These are phyloP conservation scores for Metschnikowia chrysomelidarum DNA, from an alignment of 805 yeast species.

Conservation along the genomic window DNA sequence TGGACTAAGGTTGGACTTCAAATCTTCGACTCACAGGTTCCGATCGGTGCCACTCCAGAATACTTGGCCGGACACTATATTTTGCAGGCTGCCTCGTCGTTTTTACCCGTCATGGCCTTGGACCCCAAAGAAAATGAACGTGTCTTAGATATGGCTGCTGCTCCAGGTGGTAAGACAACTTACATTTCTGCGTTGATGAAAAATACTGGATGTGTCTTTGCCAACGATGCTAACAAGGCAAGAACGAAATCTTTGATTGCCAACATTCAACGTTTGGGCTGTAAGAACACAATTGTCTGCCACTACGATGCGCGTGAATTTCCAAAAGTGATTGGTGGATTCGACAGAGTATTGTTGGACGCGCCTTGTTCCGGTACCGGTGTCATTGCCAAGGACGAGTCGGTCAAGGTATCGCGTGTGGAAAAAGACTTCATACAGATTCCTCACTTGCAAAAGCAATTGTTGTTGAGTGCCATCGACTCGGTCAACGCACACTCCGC, in stretches of 20 bases:
- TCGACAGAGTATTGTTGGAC: constrained; percentile 90
- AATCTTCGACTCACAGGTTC: constrained; percentile 97
- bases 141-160: constrained; percentile 97
- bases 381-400: constrained; percentile 95
- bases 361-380: constrained; percentile 99
- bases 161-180: constrained; percentile 99
- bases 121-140: constrained; percentile 98
- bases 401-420: constrained; percentile 89
- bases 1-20: constrained; percentile 99
- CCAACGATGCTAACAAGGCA: constrained; percentile 95
- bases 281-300: constrained; percentile 94
- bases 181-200: constrained; percentile 95
- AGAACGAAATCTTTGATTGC: constrained; percentile 96
- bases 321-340: constrained; percentile 97
- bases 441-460: constrained; percentile 94
- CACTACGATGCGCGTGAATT: constrained; percentile 98
- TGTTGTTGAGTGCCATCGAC: constrained; percentile 91
- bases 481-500: constrained; percentile 91
- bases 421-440: constrained; percentile 96
- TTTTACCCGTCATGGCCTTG: constrained; percentile 95
- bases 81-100: constrained; percentile 97
- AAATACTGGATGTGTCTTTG: constrained; percentile 95
- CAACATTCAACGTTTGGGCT: constrained; percentile 94
- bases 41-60: constrained; percentile 99
- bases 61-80: constrained; percentile 97